Base-by-base conservation (phyloP, 805 yeast genomes). In the Kodamaea nitidulidarum region DNA sequence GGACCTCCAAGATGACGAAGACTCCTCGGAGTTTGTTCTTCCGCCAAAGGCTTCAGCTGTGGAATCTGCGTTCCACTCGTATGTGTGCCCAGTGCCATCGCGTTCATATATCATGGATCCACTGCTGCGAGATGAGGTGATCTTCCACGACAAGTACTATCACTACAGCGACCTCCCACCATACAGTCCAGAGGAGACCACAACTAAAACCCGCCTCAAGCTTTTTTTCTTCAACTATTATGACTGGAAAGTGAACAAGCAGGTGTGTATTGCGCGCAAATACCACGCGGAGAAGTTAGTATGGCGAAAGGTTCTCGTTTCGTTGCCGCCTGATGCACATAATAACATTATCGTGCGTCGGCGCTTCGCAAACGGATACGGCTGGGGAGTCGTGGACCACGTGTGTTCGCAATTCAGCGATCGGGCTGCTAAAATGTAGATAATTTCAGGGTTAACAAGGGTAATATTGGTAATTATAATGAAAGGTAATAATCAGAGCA, bases 361-460 rank as follows among this genome's bases (percentile, higher is more conserved):
- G 38, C 44, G 71, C 24, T 69, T 69, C 49, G 54, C 69, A 17
- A 69, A 69, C 49, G 73, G 71, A 1, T 69, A 63, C 44, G 75
- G 75, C 7, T 69, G 75, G 75, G 71, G 71, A 1, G 72, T 68
- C 7, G 51, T 69, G 7, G 70, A 67, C 41, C 73, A 69, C 45
- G 48, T 69, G 40, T 37, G 40, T 31, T 29, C 25, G 16, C 32
- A 11, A 8, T 30, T 30, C 16, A 30, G 12, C n/a, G 21, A 28
- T 28, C 11, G 27, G 27, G 27, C 27, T 25, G 27, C 27, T 7
- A 25, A 25, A 25, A 25, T 25, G 27, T 25, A 25, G 26, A 27
- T n/a, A 14, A 14, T n/a, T n/a, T n/a, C 8, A 21, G 24, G 24
- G 24, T 7, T 7, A 21, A 21, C 9, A 9, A 21, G 24, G 24